Evolutionary conservation across 345 rosid species (phyloP).

Genomic region (Excoecaria agallocha): DNA sequence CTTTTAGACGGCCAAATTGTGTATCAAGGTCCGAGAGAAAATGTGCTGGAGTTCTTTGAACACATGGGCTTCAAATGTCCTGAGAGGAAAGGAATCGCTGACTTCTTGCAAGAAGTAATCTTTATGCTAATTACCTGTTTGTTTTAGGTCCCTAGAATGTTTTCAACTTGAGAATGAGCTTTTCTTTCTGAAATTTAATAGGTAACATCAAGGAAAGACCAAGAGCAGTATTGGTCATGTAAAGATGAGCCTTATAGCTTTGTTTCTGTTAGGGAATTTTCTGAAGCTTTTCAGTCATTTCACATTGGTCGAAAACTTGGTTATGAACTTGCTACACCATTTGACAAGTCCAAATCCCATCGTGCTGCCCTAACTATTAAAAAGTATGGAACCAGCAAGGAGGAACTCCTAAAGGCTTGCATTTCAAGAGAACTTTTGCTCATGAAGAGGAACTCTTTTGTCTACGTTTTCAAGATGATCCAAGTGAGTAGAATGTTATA

Average conservation of each 20-base stretch:
- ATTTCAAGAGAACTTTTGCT: slow-evolving; percentile 66
- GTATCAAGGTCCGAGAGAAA: slow-evolving; percentile 71
- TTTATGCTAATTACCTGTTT: neutral
- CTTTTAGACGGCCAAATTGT: slow-evolving; percentile 77
- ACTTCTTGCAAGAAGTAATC: slow-evolving; percentile 75
- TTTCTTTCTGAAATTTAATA: slow-evolving; percentile 22
- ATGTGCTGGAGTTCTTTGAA: slow-evolving; percentile 65
- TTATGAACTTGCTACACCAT: slow-evolving; percentile 61
- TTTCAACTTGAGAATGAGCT: neutral
- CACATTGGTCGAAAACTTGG: slow-evolving; percentile 59
- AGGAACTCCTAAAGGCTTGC: slow-evolving; percentile 70
- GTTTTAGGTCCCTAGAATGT: neutral
- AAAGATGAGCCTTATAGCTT: slow-evolving; percentile 59
- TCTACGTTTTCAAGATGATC: slow-evolving; percentile 58
- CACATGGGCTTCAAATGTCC: slow-evolving; percentile 69
- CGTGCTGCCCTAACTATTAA: slow-evolving; percentile 68
- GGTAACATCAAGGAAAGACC: slow-evolving; percentile 74
- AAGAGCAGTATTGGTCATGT: slow-evolving; percentile 70
- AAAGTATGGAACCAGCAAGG: slow-evolving; percentile 59
- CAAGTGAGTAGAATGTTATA: slow-evolving; percentile 32
- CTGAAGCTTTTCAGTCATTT: slow-evolving; percentile 67
- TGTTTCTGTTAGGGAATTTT: slow-evolving; percentile 53
- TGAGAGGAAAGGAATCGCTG: slow-evolving; percentile 79
- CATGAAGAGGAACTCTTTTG: slow-evolving; percentile 87
- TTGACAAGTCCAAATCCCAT: slow-evolving; percentile 70